Conservation (phyloP, 2,329 filamentous ascomycete genomes). For the Penicillium sp. region DNA sequence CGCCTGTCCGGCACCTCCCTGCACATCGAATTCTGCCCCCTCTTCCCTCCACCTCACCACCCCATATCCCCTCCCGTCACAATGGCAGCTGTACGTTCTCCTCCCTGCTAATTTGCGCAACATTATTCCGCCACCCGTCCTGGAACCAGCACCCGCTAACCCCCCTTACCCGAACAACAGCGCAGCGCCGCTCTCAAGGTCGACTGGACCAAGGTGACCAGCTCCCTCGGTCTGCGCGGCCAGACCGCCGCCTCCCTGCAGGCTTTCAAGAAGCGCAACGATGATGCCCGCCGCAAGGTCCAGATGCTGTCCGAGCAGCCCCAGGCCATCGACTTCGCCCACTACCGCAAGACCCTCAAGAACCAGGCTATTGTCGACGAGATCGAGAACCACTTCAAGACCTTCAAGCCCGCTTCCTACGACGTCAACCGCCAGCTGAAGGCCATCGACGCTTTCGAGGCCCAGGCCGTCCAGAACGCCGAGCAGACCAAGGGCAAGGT, state of each 20-base stretch:
- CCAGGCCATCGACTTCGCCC: constrained; percentile 84
- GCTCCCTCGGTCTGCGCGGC: constrained; percentile 92
- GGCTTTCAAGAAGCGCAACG: constrained; percentile 99
- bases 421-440: constrained; percentile 93
- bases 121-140: neutral
- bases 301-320: constrained; percentile 78
- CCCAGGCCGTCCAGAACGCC: constrained; percentile 93
- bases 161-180: constrained; percentile 49
- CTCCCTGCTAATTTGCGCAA: neutral
- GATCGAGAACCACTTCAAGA: constrained; percentile 92
- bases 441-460: constrained; percentile 97
- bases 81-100: constrained; percentile 44
- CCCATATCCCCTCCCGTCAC: constrained; percentile 32
- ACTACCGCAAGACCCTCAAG: constrained; percentile 91
- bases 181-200: constrained; percentile 98
- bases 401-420: constrained; percentile 90
- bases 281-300: constrained; percentile 94
- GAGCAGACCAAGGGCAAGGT: constrained; percentile 96
- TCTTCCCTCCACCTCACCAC: constrained; percentile 29
- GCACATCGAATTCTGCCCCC: constrained; percentile 35
- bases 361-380: constrained; percentile 94
- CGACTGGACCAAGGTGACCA: constrained; percentile 95
- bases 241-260: constrained; percentile 88
- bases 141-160: constrained; percentile 21
- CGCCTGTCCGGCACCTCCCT: constrained; percentile 36